Evolutionary conservation across 805 yeast genomes (phyloP).

Genomic region (Lachancea nothofagi): DNA sequence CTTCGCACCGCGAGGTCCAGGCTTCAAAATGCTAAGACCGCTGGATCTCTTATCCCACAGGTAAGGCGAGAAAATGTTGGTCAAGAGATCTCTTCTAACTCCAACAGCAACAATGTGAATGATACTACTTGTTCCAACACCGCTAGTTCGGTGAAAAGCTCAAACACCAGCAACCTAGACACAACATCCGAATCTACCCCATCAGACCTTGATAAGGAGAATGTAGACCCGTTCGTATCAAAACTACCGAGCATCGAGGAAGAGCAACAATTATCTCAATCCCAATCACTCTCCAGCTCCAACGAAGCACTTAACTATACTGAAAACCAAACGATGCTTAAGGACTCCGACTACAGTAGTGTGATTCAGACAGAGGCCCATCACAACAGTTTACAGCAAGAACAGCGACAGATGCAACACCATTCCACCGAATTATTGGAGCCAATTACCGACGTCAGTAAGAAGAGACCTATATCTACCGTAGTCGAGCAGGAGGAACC

Average conservation of each 20-base stretch:
- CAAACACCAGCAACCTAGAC: background rate
- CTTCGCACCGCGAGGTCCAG: constrained; percentile 13
- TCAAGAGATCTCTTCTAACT: background rate
- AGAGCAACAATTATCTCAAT: constrained; percentile 5
- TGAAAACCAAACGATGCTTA: constrained; percentile 9
- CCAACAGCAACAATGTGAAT: too few relatives aligned
- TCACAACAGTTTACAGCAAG: background rate
- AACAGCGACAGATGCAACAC: constrained; percentile 1
- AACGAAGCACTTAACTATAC: constrained; percentile 7
- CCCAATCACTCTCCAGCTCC: constrained; percentile 7
- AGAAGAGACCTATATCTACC: constrained; percentile 34
- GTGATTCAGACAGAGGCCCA: constrained; percentile 4
- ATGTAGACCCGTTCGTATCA: constrained; percentile 7
- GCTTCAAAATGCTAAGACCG: constrained; percentile 10
- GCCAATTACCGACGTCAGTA: constrained; percentile 18
- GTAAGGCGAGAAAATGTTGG: constrained; percentile 3
- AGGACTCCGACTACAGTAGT: constrained; percentile 6
- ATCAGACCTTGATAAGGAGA: constrained; percentile 9
- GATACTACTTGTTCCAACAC: background rate
- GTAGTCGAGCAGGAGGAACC: constrained; percentile 32
- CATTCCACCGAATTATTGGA: constrained; percentile 1
- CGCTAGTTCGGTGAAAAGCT: background rate
- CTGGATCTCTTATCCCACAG: constrained; percentile 10
- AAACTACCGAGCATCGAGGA: constrained; percentile 12
- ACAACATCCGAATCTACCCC: background rate